Evolutionary conservation across 306 rosid species (phyloP), one percentile per base, ranked within the genome.

Genomic region (Vigna mungo): DNA sequence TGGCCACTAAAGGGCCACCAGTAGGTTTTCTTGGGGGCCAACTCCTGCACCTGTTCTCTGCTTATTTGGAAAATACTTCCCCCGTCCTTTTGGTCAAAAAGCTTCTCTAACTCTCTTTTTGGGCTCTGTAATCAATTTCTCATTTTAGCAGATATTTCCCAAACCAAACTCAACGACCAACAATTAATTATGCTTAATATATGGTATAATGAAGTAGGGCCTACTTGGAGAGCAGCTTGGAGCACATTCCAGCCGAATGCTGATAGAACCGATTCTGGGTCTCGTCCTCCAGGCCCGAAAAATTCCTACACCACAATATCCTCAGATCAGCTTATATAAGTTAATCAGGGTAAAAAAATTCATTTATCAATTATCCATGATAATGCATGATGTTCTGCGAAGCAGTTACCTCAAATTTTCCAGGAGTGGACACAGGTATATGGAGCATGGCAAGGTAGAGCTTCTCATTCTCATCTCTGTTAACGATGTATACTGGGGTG

Each of bases 201-300:
- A 21, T 34, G 16, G 7, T 60, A 9, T 46, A 15, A 46, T 27
- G 15, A 37, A 61, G 67, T 32, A 12, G 23, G 44, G 18, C 10
- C 2, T 80, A 89, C 96, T 83, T 85, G 83, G 9, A 86, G 41
- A 27, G 93, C 88, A 30, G 93, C 86, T 71, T 89, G 76, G 14
- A 92, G 92, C n/a, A 88, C 81, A 39, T 86, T 78, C 81, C 86
- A 79, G 80, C 94, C 85, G 82, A 93, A 93, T 53, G 90, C 83
- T n/a, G 49, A 72, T 86, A 84, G 84, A 49, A 91, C 78, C 46
- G 96, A 85, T 85, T 91, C 90, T 7, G 88, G 89, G 39, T 87
- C 66, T 83, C 79, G 46, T n/a, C 89, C 90, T 11, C 90, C 90
- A 3, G 85, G 55, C 5, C 61, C 89, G 62, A 72, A 46, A 84